Percentiles rank a stretch among this genome's conserved stretches.
Conservation (phyloP, 805 yeast species). For the Clavispora fructus region DNA sequence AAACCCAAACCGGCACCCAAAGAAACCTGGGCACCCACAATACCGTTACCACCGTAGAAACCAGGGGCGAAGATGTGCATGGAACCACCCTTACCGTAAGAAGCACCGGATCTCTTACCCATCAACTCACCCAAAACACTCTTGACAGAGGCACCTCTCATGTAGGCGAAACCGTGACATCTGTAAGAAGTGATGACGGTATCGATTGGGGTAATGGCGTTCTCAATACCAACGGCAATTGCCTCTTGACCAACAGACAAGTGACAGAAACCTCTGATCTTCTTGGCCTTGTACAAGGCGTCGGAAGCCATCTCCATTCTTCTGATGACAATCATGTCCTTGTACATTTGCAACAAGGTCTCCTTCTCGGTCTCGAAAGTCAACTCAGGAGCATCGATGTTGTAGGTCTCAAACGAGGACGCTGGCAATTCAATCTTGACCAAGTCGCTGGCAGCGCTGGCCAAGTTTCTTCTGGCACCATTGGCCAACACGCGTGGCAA, state of each 20-base stretch:
- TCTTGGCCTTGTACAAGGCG: slow-evolving; percentile 96
- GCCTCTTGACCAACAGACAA: slow-evolving; percentile 98
- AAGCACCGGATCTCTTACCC: slow-evolving; percentile 94
- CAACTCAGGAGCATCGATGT: slow-evolving; percentile 64
- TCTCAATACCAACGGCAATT: slow-evolving; percentile 96
- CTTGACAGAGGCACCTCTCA: slow-evolving; percentile 92
- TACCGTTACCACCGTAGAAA: slow-evolving; percentile 99
- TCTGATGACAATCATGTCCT: slow-evolving; percentile 89
- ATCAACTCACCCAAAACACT: slow-evolving; percentile 90
- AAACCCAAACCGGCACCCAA: slow-evolving; percentile 98
- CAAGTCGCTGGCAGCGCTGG: slow-evolving; percentile 31
- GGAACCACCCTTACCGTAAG: slow-evolving; percentile 98
- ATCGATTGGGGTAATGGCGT: slow-evolving; percentile 81
- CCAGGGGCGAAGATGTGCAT: slow-evolving; percentile 97
- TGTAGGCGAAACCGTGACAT: slow-evolving; percentile 97
- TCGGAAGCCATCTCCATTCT: slow-evolving; percentile 99
- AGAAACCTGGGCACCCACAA: slow-evolving; percentile 99
- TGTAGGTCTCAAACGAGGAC: slow-evolving; percentile 78
- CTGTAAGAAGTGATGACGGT: slow-evolving; percentile 94
- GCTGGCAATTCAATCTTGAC: slow-evolving; percentile 64
- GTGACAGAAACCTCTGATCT: slow-evolving; percentile 98
- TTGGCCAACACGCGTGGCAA: slow-evolving; percentile 15
- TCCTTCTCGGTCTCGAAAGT: slow-evolving; percentile 75
- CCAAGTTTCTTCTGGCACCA: slow-evolving; percentile 30
- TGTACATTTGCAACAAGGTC: slow-evolving; percentile 84